phyloP scores from a whole-genome alignment of 495 filamentous ascomycete species.

The Venustampulla echinocandica region DNA sequence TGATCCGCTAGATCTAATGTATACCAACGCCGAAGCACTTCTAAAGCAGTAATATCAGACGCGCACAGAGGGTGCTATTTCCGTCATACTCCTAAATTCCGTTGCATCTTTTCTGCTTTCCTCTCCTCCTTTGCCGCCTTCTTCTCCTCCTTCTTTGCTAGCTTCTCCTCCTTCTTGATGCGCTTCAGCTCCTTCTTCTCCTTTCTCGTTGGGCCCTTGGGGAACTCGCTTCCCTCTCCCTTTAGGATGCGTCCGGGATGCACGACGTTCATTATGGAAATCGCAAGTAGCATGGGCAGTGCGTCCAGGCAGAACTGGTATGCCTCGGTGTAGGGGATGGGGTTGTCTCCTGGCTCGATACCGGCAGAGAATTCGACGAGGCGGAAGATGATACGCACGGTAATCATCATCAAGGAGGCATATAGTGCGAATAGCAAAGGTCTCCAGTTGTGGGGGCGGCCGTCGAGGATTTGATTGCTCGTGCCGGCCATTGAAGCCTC shows the following conservation, averaged over 20 bases:
- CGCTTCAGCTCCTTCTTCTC: constrained; percentile 16
- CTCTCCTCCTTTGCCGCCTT: constrained; percentile 1
- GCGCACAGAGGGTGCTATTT: too few relatives aligned
- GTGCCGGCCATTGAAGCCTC: not conserved
- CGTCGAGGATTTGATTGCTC: constrained; percentile 21
- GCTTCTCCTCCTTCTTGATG: constrained; percentile 12
- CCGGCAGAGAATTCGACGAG: constrained; percentile 45
- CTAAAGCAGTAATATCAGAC: too few relatives aligned
- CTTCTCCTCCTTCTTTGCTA: constrained; percentile 9
- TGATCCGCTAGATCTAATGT: too few relatives aligned
- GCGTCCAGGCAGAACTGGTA: constrained; percentile 43
- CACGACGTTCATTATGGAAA: constrained; percentile 36
- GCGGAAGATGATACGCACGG: constrained; percentile 48
- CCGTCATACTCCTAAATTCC: too few relatives aligned
- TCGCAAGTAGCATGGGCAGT: constrained; percentile 43
- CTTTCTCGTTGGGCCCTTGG: constrained; percentile 16
- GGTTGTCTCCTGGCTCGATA: constrained; percentile 28
- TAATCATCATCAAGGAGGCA: constrained; percentile 33
- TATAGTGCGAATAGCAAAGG: constrained; percentile 35
- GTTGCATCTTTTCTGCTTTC: not conserved
- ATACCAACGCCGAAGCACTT: too few relatives aligned
- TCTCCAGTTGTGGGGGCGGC: constrained; percentile 26
- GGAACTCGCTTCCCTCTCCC: constrained; percentile 28
- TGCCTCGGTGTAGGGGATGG: constrained; percentile 39
- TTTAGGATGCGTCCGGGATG: constrained; percentile 47